Percentiles rank a stretch among this genome's conserved stretches.
Evolutionary conservation across 768 basidiomycete genomes (phyloP).

Genomic region (Erythrobasidium yunnanense): DNA sequence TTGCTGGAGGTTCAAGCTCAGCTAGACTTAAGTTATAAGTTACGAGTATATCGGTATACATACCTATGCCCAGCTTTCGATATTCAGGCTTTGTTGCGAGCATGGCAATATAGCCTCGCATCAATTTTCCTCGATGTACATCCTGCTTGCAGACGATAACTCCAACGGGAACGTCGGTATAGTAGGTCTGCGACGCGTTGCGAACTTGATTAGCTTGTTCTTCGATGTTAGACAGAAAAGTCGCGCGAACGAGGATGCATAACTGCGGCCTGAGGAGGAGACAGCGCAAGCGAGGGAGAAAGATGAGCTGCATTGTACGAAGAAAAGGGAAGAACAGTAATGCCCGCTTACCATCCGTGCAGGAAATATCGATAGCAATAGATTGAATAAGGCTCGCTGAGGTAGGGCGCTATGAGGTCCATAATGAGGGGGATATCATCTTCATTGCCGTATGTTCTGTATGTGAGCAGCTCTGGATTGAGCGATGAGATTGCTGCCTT

Average conservation of each 20-base stretch:
- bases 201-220: not conserved
- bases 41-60: slow-evolving; percentile 41
- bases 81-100: slow-evolving; percentile 73
- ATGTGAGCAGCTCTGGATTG: not conserved
- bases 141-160: slow-evolving; percentile 97
- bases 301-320: not conserved
- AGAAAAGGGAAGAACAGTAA: not conserved
- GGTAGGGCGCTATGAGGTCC: slow-evolving; percentile 75
- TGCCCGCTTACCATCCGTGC: slow-evolving; percentile 67
- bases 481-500: not conserved
- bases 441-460: slow-evolving; percentile 15
- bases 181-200: slow-evolving; percentile 27
- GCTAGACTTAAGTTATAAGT: not conserved
- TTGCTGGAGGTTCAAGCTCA: slow-evolving; percentile 50
- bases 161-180: slow-evolving; percentile 49
- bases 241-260: slow-evolving; percentile 57
- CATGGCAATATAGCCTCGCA: slow-evolving; percentile 97
- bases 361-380: slow-evolving; percentile 86
- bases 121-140: slow-evolving; percentile 58
- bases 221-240: not conserved
- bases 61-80: slow-evolving; percentile 85
- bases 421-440: slow-evolving; percentile 57
- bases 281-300: not conserved
- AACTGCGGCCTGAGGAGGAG: slow-evolving; percentile 63
- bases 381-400: slow-evolving; percentile 89